These are phyloP conservation scores for Vitis hybrid DNA, from an alignment of 177 flowering plant genomes.

Conservation along the genomic window DNA sequence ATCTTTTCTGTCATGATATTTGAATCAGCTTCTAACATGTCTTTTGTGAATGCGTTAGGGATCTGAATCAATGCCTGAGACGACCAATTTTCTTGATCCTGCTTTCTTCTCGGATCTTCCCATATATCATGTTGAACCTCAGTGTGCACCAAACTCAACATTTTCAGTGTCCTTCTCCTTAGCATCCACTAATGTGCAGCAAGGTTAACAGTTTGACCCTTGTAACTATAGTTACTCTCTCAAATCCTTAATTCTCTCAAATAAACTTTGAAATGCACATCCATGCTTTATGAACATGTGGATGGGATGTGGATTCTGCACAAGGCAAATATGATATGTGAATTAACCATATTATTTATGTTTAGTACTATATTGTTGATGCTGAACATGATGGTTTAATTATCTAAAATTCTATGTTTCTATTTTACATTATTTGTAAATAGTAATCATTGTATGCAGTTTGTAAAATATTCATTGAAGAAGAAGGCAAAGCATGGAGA, in stretches of 20 bases:
- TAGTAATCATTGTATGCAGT: too few species aligned
- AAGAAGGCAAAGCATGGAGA: too few species aligned
- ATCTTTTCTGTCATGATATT: slow-evolving; percentile 2
- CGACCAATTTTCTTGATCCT: slow-evolving; percentile 55
- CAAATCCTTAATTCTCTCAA: not conserved
- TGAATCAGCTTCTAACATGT: slow-evolving; percentile 2
- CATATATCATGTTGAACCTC: slow-evolving; percentile 53
- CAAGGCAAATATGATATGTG: too few species aligned
- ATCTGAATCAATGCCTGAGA: slow-evolving; percentile 37
- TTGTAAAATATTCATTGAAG: too few species aligned
- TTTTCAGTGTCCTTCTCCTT: slow-evolving; percentile 39
- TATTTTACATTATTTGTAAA: too few species aligned
- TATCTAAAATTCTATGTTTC: too few species aligned
- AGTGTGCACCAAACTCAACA: slow-evolving; percentile 53
- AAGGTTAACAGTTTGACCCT: slow-evolving; percentile 30
- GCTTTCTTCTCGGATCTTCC: slow-evolving; percentile 55
- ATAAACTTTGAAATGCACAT: not conserved
- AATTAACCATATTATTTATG: too few species aligned
- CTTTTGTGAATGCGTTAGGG: slow-evolving; percentile 52
- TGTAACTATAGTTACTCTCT: not conserved
- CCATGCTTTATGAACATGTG: not conserved
- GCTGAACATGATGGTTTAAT: too few species aligned
- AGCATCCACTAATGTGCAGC: slow-evolving; percentile 17
- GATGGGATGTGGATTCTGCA: too few species aligned
- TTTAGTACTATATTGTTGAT: too few species aligned